Evolutionary conservation across 2,329 filamentous ascomycete genomes (phyloP).

Genomic region (Trichoderma pleuroti): DNA sequence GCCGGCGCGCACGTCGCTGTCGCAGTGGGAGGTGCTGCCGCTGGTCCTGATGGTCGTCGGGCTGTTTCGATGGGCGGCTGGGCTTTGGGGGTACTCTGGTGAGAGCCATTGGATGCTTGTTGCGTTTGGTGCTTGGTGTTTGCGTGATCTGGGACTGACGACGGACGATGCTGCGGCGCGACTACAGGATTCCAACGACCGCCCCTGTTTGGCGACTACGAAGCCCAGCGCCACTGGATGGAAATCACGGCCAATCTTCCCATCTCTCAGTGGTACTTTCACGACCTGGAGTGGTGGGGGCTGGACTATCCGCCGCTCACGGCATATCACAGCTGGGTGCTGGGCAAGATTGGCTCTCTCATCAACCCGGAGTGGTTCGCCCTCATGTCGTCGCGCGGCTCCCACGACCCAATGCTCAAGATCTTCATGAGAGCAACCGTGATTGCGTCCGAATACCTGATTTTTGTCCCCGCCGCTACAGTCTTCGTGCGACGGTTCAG

Average conservation of each 20-base stretch:
- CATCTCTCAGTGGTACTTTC: conserved; percentile 94
- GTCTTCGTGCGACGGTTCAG: conserved; percentile 82
- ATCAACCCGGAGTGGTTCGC: conserved; percentile 87
- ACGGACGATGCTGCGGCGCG: background rate
- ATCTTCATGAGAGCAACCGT: conserved; percentile 95
- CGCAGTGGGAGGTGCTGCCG: conserved; percentile 89
- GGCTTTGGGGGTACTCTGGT: conserved; percentile 95
- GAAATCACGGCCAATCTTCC: conserved; percentile 88
- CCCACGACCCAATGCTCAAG: conserved; percentile 76
- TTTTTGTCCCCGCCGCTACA: conserved; percentile 80
- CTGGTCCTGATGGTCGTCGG: conserved; percentile 86
- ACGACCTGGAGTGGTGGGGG: conserved; percentile 96
- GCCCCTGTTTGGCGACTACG: conserved; percentile 95
- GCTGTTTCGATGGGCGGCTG: conserved; percentile 87
- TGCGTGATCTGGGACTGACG: background rate
- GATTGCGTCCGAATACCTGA: conserved; percentile 82
- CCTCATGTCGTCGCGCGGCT: conserved; percentile 75
- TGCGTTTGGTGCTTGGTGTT: background rate
- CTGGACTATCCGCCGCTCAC: conserved; percentile 96
- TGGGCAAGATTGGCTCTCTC: conserved; percentile 76
- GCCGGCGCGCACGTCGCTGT: conserved; percentile 78
- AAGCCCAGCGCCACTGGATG: conserved; percentile 99
- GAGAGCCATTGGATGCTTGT: conserved; percentile 15
- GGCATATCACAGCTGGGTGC: conserved; percentile 96
- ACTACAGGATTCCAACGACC: conserved; percentile 67